These are phyloP conservation scores for Venturia effusa DNA, from an alignment of 2,329 filamentous ascomycete species.

Conservation along the genomic window DNA sequence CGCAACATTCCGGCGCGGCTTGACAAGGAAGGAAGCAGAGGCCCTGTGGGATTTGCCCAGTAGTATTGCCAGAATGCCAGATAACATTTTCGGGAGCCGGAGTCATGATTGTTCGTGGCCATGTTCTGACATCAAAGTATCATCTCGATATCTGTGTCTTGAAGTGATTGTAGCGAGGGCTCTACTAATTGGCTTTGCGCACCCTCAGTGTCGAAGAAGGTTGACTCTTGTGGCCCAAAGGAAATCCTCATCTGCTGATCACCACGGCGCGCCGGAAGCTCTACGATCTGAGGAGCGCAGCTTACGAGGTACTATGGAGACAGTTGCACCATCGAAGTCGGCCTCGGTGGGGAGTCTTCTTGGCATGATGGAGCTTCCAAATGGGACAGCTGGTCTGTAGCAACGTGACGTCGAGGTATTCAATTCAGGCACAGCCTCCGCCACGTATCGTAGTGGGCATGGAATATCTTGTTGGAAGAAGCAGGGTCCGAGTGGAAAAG, in stretches of 20 bases:
- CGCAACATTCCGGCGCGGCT: not conserved
- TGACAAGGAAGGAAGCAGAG: not conserved
- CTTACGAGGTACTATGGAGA: constrained; percentile 37
- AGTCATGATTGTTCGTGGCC: not conserved
- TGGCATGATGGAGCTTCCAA: constrained; percentile 22
- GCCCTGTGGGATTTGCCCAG: too few relatives aligned
- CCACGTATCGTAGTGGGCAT: not conserved
- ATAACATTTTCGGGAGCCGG: not conserved
- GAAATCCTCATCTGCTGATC: not conserved
- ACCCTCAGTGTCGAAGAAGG: not conserved
- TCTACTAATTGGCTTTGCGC: too few relatives aligned
- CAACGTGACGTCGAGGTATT: not conserved
- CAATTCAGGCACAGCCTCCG: not conserved
- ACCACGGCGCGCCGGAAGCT: not conserved
- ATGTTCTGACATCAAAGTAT: not conserved
- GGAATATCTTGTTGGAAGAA: not conserved
- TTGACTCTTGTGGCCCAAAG: not conserved
- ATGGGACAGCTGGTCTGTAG: not conserved
- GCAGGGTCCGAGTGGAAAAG: not conserved
- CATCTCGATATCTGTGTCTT: not conserved
- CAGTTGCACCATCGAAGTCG: constrained; percentile 31
- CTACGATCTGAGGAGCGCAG: constrained; percentile 10
- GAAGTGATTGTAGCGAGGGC: too few relatives aligned
- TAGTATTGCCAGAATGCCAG: not conserved
- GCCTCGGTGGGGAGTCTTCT: constrained; percentile 30